Evolutionary conservation across 2,329 filamentous ascomycete species (phyloP), one percentile per base, ranked within the genome.

Genomic region (Nannizziopsis barbatae): DNA sequence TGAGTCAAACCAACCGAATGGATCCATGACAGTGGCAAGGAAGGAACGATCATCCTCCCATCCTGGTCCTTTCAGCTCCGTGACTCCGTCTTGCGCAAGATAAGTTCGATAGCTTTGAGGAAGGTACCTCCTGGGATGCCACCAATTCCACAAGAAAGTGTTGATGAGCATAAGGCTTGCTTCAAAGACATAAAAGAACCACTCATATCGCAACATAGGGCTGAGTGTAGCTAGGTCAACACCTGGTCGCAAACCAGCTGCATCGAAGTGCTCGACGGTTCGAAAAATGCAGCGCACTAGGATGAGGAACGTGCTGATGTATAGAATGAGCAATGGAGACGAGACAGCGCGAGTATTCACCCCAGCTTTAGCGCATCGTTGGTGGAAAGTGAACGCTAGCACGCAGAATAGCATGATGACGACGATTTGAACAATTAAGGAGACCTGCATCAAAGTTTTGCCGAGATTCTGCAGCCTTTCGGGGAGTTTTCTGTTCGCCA

Each of bases 161-260:
- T 79, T 78, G 42, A 55, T 40, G 0, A 77, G 53, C 75, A 79
- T 78, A 10, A 76, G 58, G 0, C 57, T 53, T 2, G 68, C 72
- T 61, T 79, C 75, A 51, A 78, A 78, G 17, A 77, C 65, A 56
- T 74, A 77, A 51, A 78, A 79, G 60, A 70, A 78, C 67, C 69
- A 75, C 58, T 79, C 75, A 55, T 76, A 74, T 31, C 74, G 66
- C 11, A 78, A 51, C 20, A 75, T 61, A 0, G 71, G 67, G 10
- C 65, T 69, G 2, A 74, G 52, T 1, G 54, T 57, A 5, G 39
- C 31, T 11, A 46, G 39, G 14, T 52, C 31, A 10, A 45, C 36
- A 1, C 9, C 36, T 8, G 36, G 37, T 14, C 18, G 11, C 8
- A 15, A 5, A 6, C 10, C 5, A 15, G 12, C 33, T 17, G 15